These are phyloP conservation scores for Neocatenulostroma microsporum DNA, from an alignment of 2,329 filamentous ascomycete species.

Conservation along the genomic window DNA sequence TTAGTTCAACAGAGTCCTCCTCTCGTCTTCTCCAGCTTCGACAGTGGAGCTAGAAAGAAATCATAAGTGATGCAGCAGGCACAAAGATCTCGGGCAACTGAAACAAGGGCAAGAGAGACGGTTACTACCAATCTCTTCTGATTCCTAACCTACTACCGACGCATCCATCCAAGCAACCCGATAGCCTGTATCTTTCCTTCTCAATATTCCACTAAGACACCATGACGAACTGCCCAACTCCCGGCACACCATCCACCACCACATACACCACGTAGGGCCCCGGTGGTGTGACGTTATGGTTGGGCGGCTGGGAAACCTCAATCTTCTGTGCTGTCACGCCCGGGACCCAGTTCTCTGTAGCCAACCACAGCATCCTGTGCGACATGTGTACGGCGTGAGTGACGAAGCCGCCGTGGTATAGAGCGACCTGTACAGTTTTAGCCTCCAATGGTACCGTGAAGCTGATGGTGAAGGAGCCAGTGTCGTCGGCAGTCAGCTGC, in stretches of 20 bases:
- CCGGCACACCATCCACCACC: constrained; percentile 47
- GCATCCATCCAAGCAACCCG: no score
- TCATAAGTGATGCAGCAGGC: no score
- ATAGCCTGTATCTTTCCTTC: no score
- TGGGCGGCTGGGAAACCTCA: constrained; percentile 47
- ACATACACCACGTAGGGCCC: constrained; percentile 54
- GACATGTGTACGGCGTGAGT: constrained; percentile 56
- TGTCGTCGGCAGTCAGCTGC: constrained; percentile 34
- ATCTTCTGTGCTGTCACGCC: constrained; percentile 39
- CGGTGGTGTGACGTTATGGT: constrained; percentile 46
- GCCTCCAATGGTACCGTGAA: constrained; percentile 42
- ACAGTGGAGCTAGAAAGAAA: no score
- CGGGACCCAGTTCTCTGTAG: constrained; percentile 40
- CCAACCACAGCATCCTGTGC: constrained; percentile 49
- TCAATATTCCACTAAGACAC: constrained; percentile 22
- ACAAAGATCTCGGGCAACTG: no score
- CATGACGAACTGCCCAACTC: constrained; percentile 44
- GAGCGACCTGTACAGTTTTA: constrained; percentile 40
- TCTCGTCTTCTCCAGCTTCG: no score
- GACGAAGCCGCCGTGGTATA: constrained; percentile 54
- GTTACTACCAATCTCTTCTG: no score
- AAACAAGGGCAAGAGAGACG: no score
- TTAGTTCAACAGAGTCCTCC: no score
- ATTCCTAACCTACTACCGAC: no score
- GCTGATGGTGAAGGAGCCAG: constrained; percentile 39